Evolutionary conservation across 768 basidiomycete species (phyloP), one percentile per base, ranked within the genome.

Genomic region (Russula dissimulans): DNA sequence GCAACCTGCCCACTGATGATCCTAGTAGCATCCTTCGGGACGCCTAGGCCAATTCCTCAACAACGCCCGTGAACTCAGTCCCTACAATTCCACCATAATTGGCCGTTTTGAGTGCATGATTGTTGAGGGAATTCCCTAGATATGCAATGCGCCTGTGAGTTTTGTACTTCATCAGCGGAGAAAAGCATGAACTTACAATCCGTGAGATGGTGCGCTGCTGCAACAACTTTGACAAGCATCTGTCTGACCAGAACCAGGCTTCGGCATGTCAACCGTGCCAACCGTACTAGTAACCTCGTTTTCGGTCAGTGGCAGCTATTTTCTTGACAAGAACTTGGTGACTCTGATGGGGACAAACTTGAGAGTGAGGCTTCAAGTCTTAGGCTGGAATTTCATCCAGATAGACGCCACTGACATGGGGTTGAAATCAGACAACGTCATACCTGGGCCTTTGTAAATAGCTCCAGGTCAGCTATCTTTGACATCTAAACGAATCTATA

Each of bases 1-100:
- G 57, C 65, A 26, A 67, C 59, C 4, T 56, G 61, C 59, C 66
- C 65, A 26, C 66, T 65, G 14, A 66, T 31, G 17, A 42, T 47
- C 52, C 66, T 50, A 26, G 54, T 50, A 26, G 54, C 50, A 9
- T 61, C 61, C 4, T 39, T 48, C 2, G 57, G 57, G 34, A 66
- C 61, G 36, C 54, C 60, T 3, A 60, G 50, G 7, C 66, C 61
- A 31, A 66, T 36, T 58, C 60, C 32, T 57, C 61, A 10, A 66
- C 64, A 1, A 47, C 51, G 15, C 66, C 64, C 9, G 64, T 47
- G 34, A 56, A 65, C 52, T 66, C 66, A 22, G 38, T 34, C 8
- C 66, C 64, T 11, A 56, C 6, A 14, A 62, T 50, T 17, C 29
- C 53, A 10, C 61, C 64, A 17, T 54, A 57, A 39, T 34, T 44